These are phyloP conservation scores for Agrocybe chaxingu DNA, from an alignment of 768 basidiomycete genomes.

Conservation along the genomic window DNA sequence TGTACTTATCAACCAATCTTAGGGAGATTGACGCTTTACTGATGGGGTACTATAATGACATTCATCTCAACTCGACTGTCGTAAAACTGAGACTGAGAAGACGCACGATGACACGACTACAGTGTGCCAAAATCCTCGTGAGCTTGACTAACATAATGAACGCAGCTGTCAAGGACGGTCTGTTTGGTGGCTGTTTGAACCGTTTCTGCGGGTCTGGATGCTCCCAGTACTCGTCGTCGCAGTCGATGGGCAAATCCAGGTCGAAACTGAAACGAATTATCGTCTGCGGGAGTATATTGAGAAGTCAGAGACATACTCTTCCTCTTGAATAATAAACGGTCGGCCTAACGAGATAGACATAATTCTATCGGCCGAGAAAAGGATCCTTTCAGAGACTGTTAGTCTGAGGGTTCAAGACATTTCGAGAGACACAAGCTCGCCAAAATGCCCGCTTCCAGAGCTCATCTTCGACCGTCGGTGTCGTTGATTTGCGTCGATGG, in stretches of 20 bases:
- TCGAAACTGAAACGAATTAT: conserved; percentile 47
- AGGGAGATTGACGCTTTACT: no score
- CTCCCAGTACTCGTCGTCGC: conserved; percentile 68
- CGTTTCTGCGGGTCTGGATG: conserved; percentile 43
- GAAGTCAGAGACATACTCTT: conserved; percentile 45
- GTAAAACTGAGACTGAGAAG: no score
- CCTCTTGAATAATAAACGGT: conserved; percentile 66
- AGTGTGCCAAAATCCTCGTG: conserved; percentile 38
- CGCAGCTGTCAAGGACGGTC: conserved; percentile 46
- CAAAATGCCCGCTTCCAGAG: conserved; percentile 56
- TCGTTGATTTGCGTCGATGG: conserved; percentile 34
- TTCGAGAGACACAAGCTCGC: no score
- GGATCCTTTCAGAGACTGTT: conserved; percentile 29
- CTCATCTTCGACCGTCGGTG: conserved; percentile 52
- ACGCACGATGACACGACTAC: no score
- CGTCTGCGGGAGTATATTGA: neutral
- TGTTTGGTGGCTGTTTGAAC: conserved; percentile 61
- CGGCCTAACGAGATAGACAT: conserved; percentile 51
- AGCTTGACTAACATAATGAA: conserved; percentile 51
- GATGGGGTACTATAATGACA: no score
- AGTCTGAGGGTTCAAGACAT: no score
- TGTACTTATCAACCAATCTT: no score
- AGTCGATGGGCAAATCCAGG: conserved; percentile 54
- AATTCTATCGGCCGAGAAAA: conserved; percentile 42
- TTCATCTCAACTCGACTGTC: no score